phyloP scores from a whole-genome alignment of 2,329 filamentous ascomycete genomes.

The Arachnomyces sp. region DNA sequence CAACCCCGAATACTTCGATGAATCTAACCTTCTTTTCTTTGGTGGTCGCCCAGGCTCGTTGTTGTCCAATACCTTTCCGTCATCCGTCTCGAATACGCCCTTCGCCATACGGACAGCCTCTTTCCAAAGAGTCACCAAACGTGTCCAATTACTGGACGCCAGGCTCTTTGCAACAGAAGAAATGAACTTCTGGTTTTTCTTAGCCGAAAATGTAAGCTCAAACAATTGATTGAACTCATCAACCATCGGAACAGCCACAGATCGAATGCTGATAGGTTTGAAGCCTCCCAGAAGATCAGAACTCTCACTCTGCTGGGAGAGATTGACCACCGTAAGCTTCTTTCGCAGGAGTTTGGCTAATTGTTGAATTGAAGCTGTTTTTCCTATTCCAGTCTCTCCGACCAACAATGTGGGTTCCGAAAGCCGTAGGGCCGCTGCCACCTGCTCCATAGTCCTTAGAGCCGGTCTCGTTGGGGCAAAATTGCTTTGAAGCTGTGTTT shows the following conservation, averaged over 20 bases:
- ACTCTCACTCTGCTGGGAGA: constrained; percentile 96
- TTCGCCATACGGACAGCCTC: constrained; percentile 84
- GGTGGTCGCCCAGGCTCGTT: constrained; percentile 50
- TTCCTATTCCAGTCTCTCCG: constrained; percentile 97
- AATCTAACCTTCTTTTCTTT: constrained; percentile 62
- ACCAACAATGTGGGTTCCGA: constrained; percentile 88
- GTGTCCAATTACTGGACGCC: constrained; percentile 77
- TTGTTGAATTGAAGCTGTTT: constrained; percentile 93
- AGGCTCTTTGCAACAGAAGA: constrained; percentile 72
- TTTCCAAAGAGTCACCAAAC: constrained; percentile 75
- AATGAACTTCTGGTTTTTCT: constrained; percentile 81
- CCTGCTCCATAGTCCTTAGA: constrained; percentile 75
- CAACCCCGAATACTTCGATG: constrained; percentile 44
- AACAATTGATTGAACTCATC: constrained; percentile 93
- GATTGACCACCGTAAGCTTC: constrained; percentile 83
- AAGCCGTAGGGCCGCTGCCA: constrained; percentile 71
- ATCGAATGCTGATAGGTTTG: constrained; percentile 88
- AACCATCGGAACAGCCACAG: constrained; percentile 76
- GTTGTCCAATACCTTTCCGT: constrained; percentile 21
- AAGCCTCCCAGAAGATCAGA: constrained; percentile 94
- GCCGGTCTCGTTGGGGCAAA: constrained; percentile 89
- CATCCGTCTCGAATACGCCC: constrained; percentile 51
- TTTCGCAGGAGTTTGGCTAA: constrained; percentile 75
- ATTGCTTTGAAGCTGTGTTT: constrained; percentile 44
- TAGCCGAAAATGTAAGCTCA: constrained; percentile 72